Base-by-base conservation (phyloP, 2,329 filamentous ascomycete genomes). In the Lasiodiplodia gonubiensis region DNA sequence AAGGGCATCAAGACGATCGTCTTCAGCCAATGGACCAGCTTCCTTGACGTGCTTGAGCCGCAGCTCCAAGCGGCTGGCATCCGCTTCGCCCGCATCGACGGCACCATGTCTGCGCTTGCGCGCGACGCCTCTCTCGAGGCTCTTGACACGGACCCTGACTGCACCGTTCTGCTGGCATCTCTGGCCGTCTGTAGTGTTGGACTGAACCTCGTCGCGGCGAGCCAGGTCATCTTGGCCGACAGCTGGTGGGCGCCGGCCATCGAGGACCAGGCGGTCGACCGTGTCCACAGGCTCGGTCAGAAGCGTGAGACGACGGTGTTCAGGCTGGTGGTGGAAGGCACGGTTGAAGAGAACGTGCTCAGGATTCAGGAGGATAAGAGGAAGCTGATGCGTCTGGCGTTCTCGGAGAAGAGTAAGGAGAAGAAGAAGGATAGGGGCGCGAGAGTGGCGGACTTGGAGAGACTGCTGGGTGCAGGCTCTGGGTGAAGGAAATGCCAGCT, bases 171-270 rank as follows among this genome's bases (percentile, higher is more conserved):
- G 82, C 88, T 97, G 2, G 93, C 93, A 2, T 93, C 90, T 74
- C 81, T 97, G 51, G 87, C 88, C 8, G 93, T 95, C 7, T 94
- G 92, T 78, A 91, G 90, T 64, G 93, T 97, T 1, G 93, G 93
- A 0, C 84, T 97, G 54, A 97, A 97, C 72, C 86, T 97, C 14
- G 92, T 94, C 0, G 89, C 92, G 0, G 93, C 93, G 0, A 93
- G 95, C 72, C 93, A 93, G 7, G 92, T 96, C 68, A 88, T 97
- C 54, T 83, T 97, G 23, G 87, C 88, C 0, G 93, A 97, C 77
- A 91, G 88, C 68, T 97, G 92, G 93, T 97, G 93, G 78, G 93
- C 93, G 1, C 93, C 93, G 0, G 93, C 93, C 0, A 95, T 97
- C 66, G 93, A 97, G 78, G 93, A 97, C 72, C 93, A 97, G 76